A percentile compares a stretch with the other conserved stretches of the same genome.
Conservation (phyloP, 108 stramenopile genomes). For the Asterionellopsis glacialis region DNA sequence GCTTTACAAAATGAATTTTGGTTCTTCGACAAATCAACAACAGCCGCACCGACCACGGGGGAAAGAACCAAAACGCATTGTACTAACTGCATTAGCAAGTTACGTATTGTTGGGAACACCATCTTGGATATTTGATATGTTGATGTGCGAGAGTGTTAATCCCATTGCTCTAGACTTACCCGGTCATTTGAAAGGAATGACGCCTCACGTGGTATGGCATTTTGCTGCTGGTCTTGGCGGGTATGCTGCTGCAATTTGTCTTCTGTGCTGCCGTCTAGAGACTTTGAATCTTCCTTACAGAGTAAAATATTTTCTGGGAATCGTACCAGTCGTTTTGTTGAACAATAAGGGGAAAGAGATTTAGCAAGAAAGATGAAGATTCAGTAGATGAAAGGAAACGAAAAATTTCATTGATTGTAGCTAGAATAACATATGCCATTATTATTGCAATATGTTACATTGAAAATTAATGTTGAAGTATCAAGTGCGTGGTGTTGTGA, state of each 20-base stretch:
- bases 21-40: not conserved
- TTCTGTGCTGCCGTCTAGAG: constrained; percentile 18
- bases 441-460: too few relatives aligned
- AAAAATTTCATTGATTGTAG: too few relatives aligned
- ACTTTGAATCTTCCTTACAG: constrained; percentile 13
- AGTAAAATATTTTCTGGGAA: not conserved
- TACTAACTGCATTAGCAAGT: not conserved
- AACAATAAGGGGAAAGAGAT: too few relatives aligned
- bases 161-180: constrained; percentile 12
- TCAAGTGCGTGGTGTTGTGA: too few relatives aligned
- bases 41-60: constrained; percentile 3
- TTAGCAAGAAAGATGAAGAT: too few relatives aligned
- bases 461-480: too few relatives aligned
- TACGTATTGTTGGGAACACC: constrained; percentile 13
- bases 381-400: too few relatives aligned
- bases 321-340: too few relatives aligned
- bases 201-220: constrained; percentile 40
- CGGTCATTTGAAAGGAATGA: constrained; percentile 16
- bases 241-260: constrained; percentile 16
- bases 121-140: constrained; percentile 12
- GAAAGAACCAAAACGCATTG: not conserved
- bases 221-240: constrained; percentile 23
- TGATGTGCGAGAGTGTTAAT: not conserved
- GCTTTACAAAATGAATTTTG: too few relatives aligned
- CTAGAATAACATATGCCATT: too few relatives aligned